Evolutionary conservation across 345 rosid genomes (phyloP), one percentile per base, ranked within the genome.

Genomic region (Gossypium sturtianum): DNA sequence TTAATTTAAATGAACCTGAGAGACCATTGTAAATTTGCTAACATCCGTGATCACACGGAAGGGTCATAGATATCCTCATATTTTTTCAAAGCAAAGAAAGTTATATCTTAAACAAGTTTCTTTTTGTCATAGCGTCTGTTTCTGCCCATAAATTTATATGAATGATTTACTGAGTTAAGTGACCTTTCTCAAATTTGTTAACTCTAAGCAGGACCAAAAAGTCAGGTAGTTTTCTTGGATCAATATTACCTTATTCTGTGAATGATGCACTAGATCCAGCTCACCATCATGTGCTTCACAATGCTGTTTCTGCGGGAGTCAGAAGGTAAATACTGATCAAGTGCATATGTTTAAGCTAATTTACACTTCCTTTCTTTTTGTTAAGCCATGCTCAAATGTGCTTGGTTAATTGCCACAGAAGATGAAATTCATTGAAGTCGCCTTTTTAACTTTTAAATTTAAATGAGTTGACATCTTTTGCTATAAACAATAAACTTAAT

Each of bases 251-350:
- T 0, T 84, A 89, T 62, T 86, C 93, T 6, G 89, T 94, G 70
- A 88, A 87, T 83, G 97, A 92, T 81, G 92, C 85, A 34, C 76
- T 92, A 23, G 97, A 92, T 84, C 92, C 97, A 51, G 89, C 89
- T 17, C 80, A 88, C 80, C 98, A 92, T 75, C 91, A 86, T 22
- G 91, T 94, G 54, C 90, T 92, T 75, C 97, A 83, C n/a, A 86
- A 85, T 54, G 91, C 89, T 61, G 83, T 86, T 80, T 81, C 90
- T 9, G 83, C 88, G 1, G 93, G 97, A 78, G 82, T 85, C 76
- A 86, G 86, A 83, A 94, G 98, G 98, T 27, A 49, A 25, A 25
- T 49, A 48, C 23, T 25, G 43, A 68, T 49, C 44, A 25, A 8
- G 22, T 9, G 41, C 58, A 1, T 15, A 66, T 23, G 71, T 25